Base-by-base conservation (phyloP, 306 rosid genomes). In the Canavalia gladiata region DNA sequence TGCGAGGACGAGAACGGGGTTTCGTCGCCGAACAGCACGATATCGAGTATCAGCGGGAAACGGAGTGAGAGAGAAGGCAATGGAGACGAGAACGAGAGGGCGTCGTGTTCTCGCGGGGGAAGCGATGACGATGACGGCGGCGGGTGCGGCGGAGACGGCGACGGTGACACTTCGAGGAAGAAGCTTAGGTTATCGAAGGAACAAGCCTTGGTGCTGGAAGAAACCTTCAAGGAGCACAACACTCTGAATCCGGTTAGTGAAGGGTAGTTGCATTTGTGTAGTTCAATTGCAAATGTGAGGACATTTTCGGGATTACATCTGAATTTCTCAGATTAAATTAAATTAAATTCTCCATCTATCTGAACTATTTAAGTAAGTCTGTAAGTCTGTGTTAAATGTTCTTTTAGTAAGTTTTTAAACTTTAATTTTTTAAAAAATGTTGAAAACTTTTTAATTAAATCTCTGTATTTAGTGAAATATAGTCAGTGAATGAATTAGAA, bases 11-110 rank as follows among this genome's bases (percentile, higher is more conserved):
- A 93, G 7, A 86, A 87, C 46, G 94, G 91, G 4, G 89, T 81
- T n/a, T 93, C 98, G 1, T 93, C 99, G 1, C 98, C 98, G 60
- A 95, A 95, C 77, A 95, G 98, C 84, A 93, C 99, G 1, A 56
- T 95, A 12, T 95, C 98, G 28, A 93, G 97, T 66, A 73, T 89
- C 37, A 91, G 94, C 33, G 98, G 99, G 59, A 95, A 95, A 79
- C 77, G 97, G 55, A 79, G 96, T 51, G 97, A 93, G 75, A 90
- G 97, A 60, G 97, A 92, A 30, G 80, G 81, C 0, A 87, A 52
- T 8, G 94, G 86, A 10, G 97, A 87, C 1, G 97, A 93, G 42
- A 85, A 74, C 46, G 81, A 90, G 86, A 88, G 98, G 49, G 82
- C 80, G 0, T 93, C 98, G 1, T 86, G 92, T 76, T 90, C 97